Evolutionary conservation across 805 yeast species (phyloP), one percentile per base, ranked within the genome.

Genomic region (Citeromyces nyonsensis): DNA sequence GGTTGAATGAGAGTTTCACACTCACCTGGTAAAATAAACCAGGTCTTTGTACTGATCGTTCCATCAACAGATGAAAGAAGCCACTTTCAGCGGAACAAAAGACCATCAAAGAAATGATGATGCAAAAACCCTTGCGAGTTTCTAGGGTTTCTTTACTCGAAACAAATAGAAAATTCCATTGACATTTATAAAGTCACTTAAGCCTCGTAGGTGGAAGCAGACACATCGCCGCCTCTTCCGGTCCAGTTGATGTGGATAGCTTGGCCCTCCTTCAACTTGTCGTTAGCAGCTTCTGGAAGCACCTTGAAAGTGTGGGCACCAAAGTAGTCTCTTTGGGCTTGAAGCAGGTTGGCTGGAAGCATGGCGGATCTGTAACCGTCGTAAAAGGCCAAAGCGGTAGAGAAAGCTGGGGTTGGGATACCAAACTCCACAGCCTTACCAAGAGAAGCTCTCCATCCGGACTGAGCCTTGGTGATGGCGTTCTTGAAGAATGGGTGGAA

Each of bases 291-390:
- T 61, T 88, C 91, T 48, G 94, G 94, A 56, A 85, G 68, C 43
- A 91, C 93, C 61, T 73, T 73, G 85, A 91, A 88, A 54, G 98
- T 91, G 74, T 88, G 98, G 44, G 98, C 97, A 66, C 98, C 98
- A 54, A 88, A 88, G 83, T 85, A 88, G 62, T 88, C 98, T 73
- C 98, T 84, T 74, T 88, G 98, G 52, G 97, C 98, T 70, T 88
- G 98, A 58, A 88, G 70, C 63, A 88, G 72, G 79, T 88, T 88
- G 45, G 98, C 98, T 55, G 97, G 97, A 54, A 86, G 69, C 59
- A 78, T 73, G 43, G 73, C 94, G 38, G 95, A 79, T 76, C 97
- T 80, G 84, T 82, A 86, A 61, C 97, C 97, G 58, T 88, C 98
- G 73, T 83, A 91, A 85, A 88, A 88, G 37, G 95, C 66, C 61